Evolutionary conservation across 2,329 filamentous ascomycete species (phyloP), one percentile per base, ranked within the genome.

Genomic region (Penicillium polonicum): DNA sequence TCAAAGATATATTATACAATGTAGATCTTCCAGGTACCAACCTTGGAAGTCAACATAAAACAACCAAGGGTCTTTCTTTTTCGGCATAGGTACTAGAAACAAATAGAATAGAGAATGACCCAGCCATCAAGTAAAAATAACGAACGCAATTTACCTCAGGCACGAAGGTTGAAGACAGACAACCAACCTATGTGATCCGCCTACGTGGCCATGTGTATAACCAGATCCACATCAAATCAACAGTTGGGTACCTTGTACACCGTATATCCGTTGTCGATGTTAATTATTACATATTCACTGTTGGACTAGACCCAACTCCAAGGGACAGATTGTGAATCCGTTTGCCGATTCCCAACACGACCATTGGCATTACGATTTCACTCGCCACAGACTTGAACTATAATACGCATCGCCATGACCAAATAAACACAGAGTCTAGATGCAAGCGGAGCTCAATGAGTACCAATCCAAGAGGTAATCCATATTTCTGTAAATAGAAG

Each of bases 401-500:
- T 5, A 27, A 15, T 8, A 13, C 27, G 25, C 25, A 54, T 48
- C 4, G 25, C 27, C 15, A 41, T 7, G 23, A 25, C 13, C 23
- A 35, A 29, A 29, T 38, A 19, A 38, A 36, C 12, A 51, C 25
- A 42, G 21, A 23, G 46, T 56, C 53, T 45, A 52, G 53, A 56
- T 36, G 39, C 53, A 52, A 38, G 53, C 39, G 53, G 53, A 56
- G 53, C 39, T 23, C 9, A 44, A n/a, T 43, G 3, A 17, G n/a
- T 51, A 15, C 50, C 29, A 17, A 31, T 27, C 29, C n/a, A 27
- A 23, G 23, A 23, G 23, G 5, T 15, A 8, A 31, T 33, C 39
- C 15, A 19, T 36, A 44, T 31, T 31, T 25, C 46, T 45, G 39
- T 38, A 56, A 52, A 56, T 56, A 56, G 53, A 44, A 56, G 31